Conservation (phyloP, 2,329 filamentous ascomycete species). For the Aspergillus phoenicis region DNA sequence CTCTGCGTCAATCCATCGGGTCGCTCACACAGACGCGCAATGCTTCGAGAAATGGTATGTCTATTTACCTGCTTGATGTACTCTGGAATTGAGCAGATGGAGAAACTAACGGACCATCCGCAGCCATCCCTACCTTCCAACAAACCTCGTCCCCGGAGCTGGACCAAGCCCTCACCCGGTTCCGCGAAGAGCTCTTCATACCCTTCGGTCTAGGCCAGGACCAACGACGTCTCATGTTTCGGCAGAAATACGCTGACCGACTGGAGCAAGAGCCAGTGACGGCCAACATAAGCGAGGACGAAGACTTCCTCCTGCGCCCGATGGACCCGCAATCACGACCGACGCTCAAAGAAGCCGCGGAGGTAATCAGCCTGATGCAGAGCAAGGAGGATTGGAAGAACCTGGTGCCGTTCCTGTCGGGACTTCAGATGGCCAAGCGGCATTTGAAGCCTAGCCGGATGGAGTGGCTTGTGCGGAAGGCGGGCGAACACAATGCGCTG, state of each 20-base stretch:
- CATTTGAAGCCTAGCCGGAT: conserved; percentile 27
- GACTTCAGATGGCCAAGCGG: conserved; percentile 36
- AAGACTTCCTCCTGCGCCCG: conserved; percentile 45
- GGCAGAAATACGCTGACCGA: conserved; percentile 36
- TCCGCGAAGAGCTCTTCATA: conserved; percentile 49
- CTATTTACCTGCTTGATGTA: neutral
- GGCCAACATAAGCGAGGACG: conserved; percentile 39
- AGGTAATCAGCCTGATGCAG: conserved; percentile 40
- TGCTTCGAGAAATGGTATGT: conserved; percentile 36
- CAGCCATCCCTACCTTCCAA: conserved; percentile 44
- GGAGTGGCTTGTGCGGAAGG: conserved; percentile 43
- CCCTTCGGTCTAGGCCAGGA: conserved; percentile 41
- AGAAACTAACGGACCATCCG: neutral
- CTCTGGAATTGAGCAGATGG: neutral
- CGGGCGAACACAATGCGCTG: conserved; percentile 39
- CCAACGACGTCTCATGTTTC: conserved; percentile 46
- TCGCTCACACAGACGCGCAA: conserved; percentile 36
- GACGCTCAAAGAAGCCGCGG: conserved; percentile 33
- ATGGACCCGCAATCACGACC: conserved; percentile 39
- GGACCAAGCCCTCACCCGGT: conserved; percentile 42
- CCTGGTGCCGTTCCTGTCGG: conserved; percentile 44
- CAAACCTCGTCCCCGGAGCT: conserved; percentile 45
- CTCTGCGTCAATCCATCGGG: conserved; percentile 35
- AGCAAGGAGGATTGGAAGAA: conserved; percentile 45
- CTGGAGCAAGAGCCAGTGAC: conserved; percentile 45